Percentiles rank a stretch among this genome's conserved stretches.
These are phyloP conservation scores for Coniochaeta sp. DNA, from an alignment of 2,329 filamentous ascomycete genomes.

Conservation along the genomic window DNA sequence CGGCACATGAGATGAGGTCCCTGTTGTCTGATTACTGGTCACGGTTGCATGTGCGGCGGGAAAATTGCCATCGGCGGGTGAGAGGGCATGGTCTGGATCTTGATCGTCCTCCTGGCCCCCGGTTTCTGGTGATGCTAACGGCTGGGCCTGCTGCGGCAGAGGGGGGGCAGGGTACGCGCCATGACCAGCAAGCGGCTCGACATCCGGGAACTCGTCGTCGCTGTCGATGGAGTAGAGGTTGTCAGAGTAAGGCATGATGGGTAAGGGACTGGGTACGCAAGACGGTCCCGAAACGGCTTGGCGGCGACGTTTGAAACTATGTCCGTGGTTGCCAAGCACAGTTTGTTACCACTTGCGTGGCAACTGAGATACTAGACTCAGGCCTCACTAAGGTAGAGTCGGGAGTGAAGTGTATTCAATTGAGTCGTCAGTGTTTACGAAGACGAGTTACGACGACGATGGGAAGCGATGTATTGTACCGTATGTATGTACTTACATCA, in stretches of 20 bases:
- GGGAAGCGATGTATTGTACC: background rate
- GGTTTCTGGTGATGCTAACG: background rate
- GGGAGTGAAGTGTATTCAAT: background rate
- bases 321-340: constrained; percentile 4
- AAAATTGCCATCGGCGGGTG: constrained; percentile 47
- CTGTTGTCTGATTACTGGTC: constrained; percentile 4
- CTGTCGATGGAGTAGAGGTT: constrained; percentile 34
- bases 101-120: constrained; percentile 4
- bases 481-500: background rate
- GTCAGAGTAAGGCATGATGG: constrained; percentile 43
- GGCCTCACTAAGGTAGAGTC: background rate
- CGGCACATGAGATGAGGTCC: constrained; percentile 27
- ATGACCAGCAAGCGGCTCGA: constrained; percentile 12
- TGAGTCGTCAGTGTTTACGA: constrained; percentile 2
- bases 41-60: constrained; percentile 3
- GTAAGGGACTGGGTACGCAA: constrained; percentile 5
- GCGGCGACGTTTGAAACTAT: constrained; percentile 8
- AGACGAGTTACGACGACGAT: constrained; percentile 1
- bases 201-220: constrained; percentile 19
- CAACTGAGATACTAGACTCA: background rate
- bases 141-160: background rate
- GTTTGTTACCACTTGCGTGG: background rate
- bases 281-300: constrained; percentile 1
- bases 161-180: background rate
- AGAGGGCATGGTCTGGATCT: constrained; percentile 25